Evolutionary conservation across 305 asterid species (phyloP).

Genomic region (Fraxinus xanthoxyloides): DNA sequence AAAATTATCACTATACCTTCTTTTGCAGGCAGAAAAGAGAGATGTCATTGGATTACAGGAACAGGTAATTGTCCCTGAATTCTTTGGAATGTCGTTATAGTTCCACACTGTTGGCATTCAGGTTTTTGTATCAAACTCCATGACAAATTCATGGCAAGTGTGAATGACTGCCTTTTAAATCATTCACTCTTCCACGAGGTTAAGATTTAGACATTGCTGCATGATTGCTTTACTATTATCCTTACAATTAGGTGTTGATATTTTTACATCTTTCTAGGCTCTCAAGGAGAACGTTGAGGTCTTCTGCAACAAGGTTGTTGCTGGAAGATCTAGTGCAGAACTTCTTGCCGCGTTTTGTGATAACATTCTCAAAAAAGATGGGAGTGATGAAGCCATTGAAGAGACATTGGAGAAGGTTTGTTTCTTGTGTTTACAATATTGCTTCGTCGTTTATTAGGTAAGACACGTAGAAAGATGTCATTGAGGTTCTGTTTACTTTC

Average conservation of each 20-base stretch:
- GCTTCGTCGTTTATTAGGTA: too few relatives aligned
- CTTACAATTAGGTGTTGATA: too few relatives aligned
- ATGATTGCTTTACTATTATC: too few relatives aligned
- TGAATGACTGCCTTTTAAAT: conserved; percentile 71
- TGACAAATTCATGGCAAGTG: conserved; percentile 90
- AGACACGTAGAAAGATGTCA: too few relatives aligned
- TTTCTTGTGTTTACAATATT: too few relatives aligned
- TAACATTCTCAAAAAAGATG: conserved; percentile 86
- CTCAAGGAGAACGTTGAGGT: conserved; percentile 90
- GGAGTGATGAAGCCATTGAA: conserved; percentile 94
- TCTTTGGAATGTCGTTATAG: too few relatives aligned
- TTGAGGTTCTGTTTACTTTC: conserved; percentile 21
- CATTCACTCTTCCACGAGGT: conserved; percentile 97
- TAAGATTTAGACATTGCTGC: conserved; percentile 20
- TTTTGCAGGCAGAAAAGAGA: conserved; percentile 84
- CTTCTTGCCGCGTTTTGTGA: conserved; percentile 94
- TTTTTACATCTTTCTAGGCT: too few relatives aligned
- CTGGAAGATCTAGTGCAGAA: conserved; percentile 98
- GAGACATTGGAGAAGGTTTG: conserved; percentile 87
- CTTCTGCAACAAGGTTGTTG: conserved; percentile 92
- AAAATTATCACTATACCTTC: too few relatives aligned
- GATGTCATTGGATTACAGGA: conserved; percentile 86
- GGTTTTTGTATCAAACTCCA: conserved; percentile 92
- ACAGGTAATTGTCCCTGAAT: too few relatives aligned
- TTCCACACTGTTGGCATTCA: too few relatives aligned